These are phyloP conservation scores for Auricularia sp. DNA, from an alignment of 768 basidiomycete genomes.

Conservation along the genomic window DNA sequence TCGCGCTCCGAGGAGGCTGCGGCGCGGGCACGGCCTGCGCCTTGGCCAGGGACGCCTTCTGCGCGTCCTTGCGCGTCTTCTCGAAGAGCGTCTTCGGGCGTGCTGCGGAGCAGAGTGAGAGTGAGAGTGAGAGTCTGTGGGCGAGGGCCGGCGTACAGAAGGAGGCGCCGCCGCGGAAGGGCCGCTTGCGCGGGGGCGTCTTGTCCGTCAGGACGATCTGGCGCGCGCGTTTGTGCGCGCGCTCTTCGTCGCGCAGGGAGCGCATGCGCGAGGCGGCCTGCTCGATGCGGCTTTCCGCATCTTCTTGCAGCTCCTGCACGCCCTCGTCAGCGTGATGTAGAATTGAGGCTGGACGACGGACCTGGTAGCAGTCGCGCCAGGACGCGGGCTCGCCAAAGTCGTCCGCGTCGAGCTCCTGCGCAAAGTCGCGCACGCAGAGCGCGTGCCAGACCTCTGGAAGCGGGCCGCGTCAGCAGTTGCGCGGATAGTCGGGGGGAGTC, in stretches of 20 bases:
- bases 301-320: conserved; percentile 41
- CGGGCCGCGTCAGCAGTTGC: conserved; percentile 20
- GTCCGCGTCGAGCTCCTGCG: conserved; percentile 24
- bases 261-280: conserved; percentile 52
- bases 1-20: background rate
- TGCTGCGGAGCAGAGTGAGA: conserved; percentile 27
- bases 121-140: background rate
- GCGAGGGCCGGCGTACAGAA: background rate
- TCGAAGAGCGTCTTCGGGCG: conserved; percentile 66
- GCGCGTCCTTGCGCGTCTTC: conserved; percentile 63
- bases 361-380: conserved; percentile 64
- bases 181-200: conserved; percentile 55
- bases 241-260: conserved; percentile 55
- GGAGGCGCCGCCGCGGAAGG: conserved; percentile 5
- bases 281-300: conserved; percentile 56
- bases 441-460: conserved; percentile 24
- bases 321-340: conserved; percentile 8
- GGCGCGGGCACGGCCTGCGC: conserved; percentile 20
- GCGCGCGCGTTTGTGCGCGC: conserved; percentile 65
- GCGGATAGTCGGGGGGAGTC: background rate
- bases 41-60: conserved; percentile 42
- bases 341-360: conserved; percentile 16
- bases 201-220: conserved; percentile 68
- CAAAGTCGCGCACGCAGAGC: conserved; percentile 51
- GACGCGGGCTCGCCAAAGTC: conserved; percentile 39